These are phyloP conservation scores for Scedosporium aurantiacum DNA, from an alignment of 2,329 filamentous ascomycete genomes.

Conservation along the genomic window DNA sequence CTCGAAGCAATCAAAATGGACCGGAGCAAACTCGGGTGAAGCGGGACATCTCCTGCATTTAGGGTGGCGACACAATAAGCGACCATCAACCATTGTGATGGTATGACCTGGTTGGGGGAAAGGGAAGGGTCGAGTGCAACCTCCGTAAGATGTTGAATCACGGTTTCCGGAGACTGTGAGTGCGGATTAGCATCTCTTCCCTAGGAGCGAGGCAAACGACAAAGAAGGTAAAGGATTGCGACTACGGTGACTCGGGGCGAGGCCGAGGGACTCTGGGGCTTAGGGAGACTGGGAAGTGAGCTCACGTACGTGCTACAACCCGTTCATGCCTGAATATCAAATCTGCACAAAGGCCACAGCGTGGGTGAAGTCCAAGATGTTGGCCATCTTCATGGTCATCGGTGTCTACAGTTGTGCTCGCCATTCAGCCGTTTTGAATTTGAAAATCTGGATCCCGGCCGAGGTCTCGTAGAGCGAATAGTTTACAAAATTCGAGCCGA, in stretches of 20 bases:
- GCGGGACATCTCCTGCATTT: not conserved
- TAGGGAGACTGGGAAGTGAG: no score
- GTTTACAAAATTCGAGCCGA: no score
- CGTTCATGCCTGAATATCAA: not conserved
- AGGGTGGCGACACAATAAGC: not conserved
- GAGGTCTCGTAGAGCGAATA: no score
- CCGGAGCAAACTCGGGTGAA: not conserved
- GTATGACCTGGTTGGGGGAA: not conserved
- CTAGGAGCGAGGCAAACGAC: not conserved
- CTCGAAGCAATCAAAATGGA: not conserved
- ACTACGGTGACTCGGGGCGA: not conserved
- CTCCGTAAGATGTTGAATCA: not conserved
- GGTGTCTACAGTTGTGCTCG: not conserved
- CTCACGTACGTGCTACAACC: not conserved
- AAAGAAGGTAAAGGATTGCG: not conserved
- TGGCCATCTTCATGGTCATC: not conserved
- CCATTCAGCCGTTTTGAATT: not conserved
- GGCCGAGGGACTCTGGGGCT: not conserved
- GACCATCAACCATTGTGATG: not conserved
- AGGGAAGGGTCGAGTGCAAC: not conserved
- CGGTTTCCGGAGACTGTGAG: not conserved
- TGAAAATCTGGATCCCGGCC: no score
- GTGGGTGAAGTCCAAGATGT: not conserved
- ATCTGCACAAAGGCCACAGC: not conserved
- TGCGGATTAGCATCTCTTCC: not conserved